Percentiles rank a stretch among this genome's conserved stretches.
Conservation (phyloP, 768 basidiomycete genomes). For the Suillus variegatus region DNA sequence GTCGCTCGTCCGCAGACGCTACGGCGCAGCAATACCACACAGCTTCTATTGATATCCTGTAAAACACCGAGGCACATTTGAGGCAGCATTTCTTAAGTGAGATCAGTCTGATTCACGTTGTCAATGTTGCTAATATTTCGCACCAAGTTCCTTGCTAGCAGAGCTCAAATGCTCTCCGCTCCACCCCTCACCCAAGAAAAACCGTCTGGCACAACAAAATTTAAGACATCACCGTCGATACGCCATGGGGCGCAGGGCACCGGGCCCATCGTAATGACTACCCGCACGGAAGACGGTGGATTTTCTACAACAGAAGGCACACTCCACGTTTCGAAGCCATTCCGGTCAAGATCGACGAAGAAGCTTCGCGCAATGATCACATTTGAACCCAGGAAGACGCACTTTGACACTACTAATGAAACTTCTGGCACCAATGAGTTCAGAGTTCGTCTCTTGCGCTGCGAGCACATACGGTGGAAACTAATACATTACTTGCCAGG, state of each 20-base stretch:
- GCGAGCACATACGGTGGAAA: not conserved
- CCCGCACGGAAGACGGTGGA: conserved; percentile 19
- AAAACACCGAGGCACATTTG: not conserved
- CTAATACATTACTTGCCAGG: conserved; percentile 43
- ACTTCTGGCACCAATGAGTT: conserved; percentile 80
- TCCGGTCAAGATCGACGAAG: conserved; percentile 71
- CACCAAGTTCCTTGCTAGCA: not conserved
- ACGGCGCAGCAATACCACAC: not conserved
- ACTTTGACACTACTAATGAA: conserved; percentile 82
- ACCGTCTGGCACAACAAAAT: conserved; percentile 7
- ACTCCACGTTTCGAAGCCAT: conserved; percentile 74
- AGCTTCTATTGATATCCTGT: not conserved
- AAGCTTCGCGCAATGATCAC: conserved; percentile 81
- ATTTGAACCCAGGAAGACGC: conserved; percentile 84
- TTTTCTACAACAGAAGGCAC: conserved; percentile 64
- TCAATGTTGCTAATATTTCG: not conserved
- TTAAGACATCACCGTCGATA: not conserved
- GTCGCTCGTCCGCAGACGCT: not conserved
- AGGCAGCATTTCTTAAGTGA: not conserved
- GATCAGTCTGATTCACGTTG: not conserved
- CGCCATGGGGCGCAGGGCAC: not conserved
- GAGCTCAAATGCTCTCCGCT: not conserved
- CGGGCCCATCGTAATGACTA: not conserved
- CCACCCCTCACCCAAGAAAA: not conserved
- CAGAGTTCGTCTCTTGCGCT: conserved; percentile 46